Evolutionary conservation across 2,329 filamentous ascomycete species (phyloP).

Genomic region (Pseudocercospora eumusae): DNA sequence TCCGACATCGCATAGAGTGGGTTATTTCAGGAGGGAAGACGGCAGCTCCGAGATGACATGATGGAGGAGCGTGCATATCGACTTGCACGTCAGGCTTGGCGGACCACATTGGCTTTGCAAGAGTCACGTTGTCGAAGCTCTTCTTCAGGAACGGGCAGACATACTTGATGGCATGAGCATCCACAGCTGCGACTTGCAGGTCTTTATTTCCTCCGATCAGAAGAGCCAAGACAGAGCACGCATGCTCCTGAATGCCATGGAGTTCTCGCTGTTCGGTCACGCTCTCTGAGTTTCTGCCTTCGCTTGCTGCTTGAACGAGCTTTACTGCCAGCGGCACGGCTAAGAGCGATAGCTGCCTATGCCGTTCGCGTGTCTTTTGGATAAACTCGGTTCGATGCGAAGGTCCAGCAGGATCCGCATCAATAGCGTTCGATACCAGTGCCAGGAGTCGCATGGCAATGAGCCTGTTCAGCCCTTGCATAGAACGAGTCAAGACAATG

Average conservation of each 20-base stretch:
- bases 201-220: slow-evolving; percentile 76
- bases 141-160: slow-evolving; percentile 66
- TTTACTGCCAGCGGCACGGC: slow-evolving; percentile 52
- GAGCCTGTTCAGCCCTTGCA: slow-evolving; percentile 45
- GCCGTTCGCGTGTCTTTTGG: slow-evolving; percentile 43
- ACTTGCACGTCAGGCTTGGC: slow-evolving; percentile 39
- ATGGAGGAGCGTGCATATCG: slow-evolving; percentile 20
- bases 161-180: slow-evolving; percentile 64
- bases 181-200: slow-evolving; percentile 79
- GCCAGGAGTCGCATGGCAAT: slow-evolving; percentile 46
- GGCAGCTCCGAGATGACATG: slow-evolving; percentile 58
- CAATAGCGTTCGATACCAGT: slow-evolving; percentile 40
- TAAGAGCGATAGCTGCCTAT: slow-evolving; percentile 48
- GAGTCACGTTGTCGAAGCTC: slow-evolving; percentile 62
- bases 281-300: slow-evolving; percentile 19
- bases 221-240: slow-evolving; percentile 73
- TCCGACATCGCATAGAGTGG: slow-evolving; percentile 74
- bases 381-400: slow-evolving; percentile 35
- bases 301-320: slow-evolving; percentile 46
- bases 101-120: slow-evolving; percentile 58
- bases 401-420: slow-evolving; percentile 40
- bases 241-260: slow-evolving; percentile 64
- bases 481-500: slow-evolving; percentile 47
- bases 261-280: slow-evolving; percentile 40
- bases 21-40: slow-evolving; percentile 62